Evolutionary conservation across 495 filamentous ascomycete genomes (phyloP).

Genomic region (Filosporella fistucella): DNA sequence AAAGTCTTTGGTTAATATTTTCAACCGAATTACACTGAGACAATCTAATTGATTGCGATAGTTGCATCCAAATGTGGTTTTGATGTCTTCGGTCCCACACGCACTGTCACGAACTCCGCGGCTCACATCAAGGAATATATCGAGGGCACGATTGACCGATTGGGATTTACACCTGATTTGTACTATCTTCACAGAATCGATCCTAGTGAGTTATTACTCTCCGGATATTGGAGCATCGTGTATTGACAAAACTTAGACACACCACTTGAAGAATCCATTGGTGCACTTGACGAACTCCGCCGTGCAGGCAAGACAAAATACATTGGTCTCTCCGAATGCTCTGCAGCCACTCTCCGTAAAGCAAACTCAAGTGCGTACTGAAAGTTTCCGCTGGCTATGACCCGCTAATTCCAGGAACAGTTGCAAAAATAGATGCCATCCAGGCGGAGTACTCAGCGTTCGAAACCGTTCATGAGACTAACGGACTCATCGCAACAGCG

Average conservation of each 20-base stretch:
- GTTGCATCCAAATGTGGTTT: conserved; percentile 47
- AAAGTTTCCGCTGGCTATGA: conserved; percentile 44
- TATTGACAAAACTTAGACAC: conserved; percentile 37
- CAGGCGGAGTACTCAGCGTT: conserved; percentile 49
- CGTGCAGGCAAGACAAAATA: conserved; percentile 59
- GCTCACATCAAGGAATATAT: conserved; percentile 47
- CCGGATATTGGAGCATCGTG: conserved; percentile 25
- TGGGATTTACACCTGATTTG: conserved; percentile 57
- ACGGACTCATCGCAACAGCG: conserved; percentile 67
- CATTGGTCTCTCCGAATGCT: conserved; percentile 67
- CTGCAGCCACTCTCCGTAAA: conserved; percentile 66
- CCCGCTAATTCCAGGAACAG: conserved; percentile 34
- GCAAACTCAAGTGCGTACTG: conserved; percentile 56
- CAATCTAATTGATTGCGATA: no score
- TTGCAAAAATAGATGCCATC: conserved; percentile 46
- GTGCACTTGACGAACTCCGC: conserved; percentile 40
- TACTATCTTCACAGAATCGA: conserved; percentile 78
- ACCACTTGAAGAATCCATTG: conserved; percentile 42
- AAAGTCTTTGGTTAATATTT: conserved; percentile 39
- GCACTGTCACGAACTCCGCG: conserved; percentile 39
- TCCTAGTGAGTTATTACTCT: conserved; percentile 41
- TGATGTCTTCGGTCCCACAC: conserved; percentile 27
- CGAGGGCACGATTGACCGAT: conserved; percentile 44
- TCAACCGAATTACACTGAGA: no score
- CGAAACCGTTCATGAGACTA: conserved; percentile 54